A percentile compares a stretch with the other conserved stretches of the same genome.
Conservation (phyloP, 805 yeast species). For the Kurtzmaniella fragi region DNA sequence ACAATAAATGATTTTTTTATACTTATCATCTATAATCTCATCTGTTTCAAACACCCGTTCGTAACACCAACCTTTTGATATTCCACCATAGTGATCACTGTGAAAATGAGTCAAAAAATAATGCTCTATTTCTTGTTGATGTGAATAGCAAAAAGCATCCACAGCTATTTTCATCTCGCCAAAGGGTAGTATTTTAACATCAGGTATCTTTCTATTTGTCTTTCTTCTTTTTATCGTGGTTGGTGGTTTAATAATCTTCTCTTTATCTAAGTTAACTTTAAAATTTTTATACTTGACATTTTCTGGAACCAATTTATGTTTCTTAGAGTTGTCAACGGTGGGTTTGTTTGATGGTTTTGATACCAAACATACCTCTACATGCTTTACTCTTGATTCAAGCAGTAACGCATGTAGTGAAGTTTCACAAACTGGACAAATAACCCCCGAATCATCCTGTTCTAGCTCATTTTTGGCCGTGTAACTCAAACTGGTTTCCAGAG, state of each 20-base stretch:
- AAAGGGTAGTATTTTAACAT: constrained; percentile 48
- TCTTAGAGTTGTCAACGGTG: constrained; percentile 6
- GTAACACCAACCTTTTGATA: constrained; percentile 66
- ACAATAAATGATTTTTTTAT: constrained; percentile 63
- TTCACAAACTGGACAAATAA: constrained; percentile 1
- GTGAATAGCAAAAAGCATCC: constrained; percentile 59
- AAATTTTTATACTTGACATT: constrained; percentile 3
- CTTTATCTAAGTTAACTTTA: background rate
- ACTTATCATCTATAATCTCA: constrained; percentile 12
- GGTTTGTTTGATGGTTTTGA: constrained; percentile 7
- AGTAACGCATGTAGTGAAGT: background rate
- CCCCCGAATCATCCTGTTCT: too few relatives aligned
- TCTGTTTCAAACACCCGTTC: constrained; percentile 30
- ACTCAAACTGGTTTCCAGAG: too few relatives aligned
- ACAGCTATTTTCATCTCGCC: constrained; percentile 43
- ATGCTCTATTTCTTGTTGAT: constrained; percentile 39
- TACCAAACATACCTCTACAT: constrained; percentile 7
- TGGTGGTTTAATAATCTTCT: constrained; percentile 8
- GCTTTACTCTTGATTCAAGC: background rate
- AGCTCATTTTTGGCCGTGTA: too few relatives aligned
- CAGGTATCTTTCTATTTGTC: constrained; percentile 41
- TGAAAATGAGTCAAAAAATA: constrained; percentile 84
- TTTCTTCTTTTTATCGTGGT: constrained; percentile 9
- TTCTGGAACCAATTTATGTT: constrained; percentile 1
- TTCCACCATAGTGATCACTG: constrained; percentile 90